A percentile compares a stretch with the other conserved stretches of the same genome.
These are phyloP conservation scores for Psidium friedrichsthalianum DNA, from an alignment of 345 rosid genomes.

Conservation along the genomic window DNA sequence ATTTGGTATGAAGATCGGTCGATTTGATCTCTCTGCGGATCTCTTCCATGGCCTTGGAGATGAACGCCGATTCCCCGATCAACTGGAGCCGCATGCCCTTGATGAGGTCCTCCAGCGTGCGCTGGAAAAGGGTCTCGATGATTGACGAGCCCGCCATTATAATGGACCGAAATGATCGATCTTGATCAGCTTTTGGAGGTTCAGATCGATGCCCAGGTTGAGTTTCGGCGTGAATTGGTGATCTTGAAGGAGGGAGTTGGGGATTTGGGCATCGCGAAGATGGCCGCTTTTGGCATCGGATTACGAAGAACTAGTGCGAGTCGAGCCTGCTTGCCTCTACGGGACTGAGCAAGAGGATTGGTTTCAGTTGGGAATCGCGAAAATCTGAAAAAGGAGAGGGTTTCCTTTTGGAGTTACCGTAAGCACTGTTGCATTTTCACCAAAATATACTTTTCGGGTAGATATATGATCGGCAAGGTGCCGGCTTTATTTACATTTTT, in stretches of 20 bases:
- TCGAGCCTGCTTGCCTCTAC: not conserved
- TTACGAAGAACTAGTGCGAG: not conserved
- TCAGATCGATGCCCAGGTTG: not conserved
- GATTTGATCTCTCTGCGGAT: conserved; percentile 81
- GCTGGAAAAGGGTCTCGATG: conserved; percentile 83
- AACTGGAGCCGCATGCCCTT: conserved; percentile 63
- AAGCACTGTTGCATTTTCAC: not conserved
- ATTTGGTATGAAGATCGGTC: conserved; percentile 75
- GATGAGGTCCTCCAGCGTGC: conserved; percentile 78
- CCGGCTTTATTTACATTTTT: too few species aligned
- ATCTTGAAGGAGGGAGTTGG: not conserved
- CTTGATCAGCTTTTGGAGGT: not conserved
- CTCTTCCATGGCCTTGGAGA: conserved; percentile 69
- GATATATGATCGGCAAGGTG: too few species aligned
- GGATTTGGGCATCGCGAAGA: not conserved
- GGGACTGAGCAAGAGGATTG: not conserved
- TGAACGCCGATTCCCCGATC: conserved; percentile 42
- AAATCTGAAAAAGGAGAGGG: not conserved
- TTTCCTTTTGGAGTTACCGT: not conserved
- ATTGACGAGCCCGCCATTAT: conserved; percentile 61
- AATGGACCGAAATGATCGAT: not conserved
- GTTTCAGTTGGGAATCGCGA: not conserved
- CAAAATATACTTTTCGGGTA: not conserved
- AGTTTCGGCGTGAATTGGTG: not conserved
- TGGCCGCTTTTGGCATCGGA: not conserved